Base-by-base conservation (phyloP, 2,329 filamentous ascomycete species). In the Penicillium sp. region DNA sequence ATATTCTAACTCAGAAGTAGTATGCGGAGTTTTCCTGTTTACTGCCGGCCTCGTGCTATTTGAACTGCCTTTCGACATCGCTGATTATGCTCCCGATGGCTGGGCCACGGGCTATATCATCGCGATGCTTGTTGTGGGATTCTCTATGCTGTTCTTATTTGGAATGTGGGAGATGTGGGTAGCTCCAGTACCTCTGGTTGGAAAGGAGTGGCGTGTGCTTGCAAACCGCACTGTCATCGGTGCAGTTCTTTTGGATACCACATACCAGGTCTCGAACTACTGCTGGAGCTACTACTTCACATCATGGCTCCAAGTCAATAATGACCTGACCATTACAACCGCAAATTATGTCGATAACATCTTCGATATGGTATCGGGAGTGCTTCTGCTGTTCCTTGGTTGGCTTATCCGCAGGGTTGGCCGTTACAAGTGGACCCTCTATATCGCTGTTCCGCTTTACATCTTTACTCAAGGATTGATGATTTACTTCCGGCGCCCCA, bases 1-100 rank as follows among this genome's bases (percentile, higher is more conserved):
- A 37, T 54, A 21, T n/a, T 19, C 22, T 49, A 26, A 49, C 48
- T 7, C n/a, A 4, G n/a, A 11, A 37, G 26, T 44, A 80, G 76
- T 85, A 1, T 54, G 85, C 21, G 87, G 88, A 11, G 77, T 88
- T 26, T 54, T 89, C n/a, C 75, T 90, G 3, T 78, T 90, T 56
- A 80, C 82, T 9, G 77, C 74, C 1, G 88, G 86, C 1, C 82
- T 89, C 62, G 79, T 82, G 0, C 73, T 90, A 9, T 85, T 90
- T 42, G 49, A 62, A 14, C 54, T 65, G 37, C 57, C 63, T 2
- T 64, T 65, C 69, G 84, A 76, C 35, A 78, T 90, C 14, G 74
- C 78, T 51, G 55, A 64, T 9, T 68, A 63, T n/a, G 72, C 78
- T 7, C 65, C 69, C 21, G 56, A 73, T 8, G 69, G 72, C 19